A percentile compares a stretch with the other conserved stretches of the same genome.
These are phyloP conservation scores for Pyricularia sp. DNA, from an alignment of 2,329 filamentous ascomycete genomes.

Conservation along the genomic window DNA sequence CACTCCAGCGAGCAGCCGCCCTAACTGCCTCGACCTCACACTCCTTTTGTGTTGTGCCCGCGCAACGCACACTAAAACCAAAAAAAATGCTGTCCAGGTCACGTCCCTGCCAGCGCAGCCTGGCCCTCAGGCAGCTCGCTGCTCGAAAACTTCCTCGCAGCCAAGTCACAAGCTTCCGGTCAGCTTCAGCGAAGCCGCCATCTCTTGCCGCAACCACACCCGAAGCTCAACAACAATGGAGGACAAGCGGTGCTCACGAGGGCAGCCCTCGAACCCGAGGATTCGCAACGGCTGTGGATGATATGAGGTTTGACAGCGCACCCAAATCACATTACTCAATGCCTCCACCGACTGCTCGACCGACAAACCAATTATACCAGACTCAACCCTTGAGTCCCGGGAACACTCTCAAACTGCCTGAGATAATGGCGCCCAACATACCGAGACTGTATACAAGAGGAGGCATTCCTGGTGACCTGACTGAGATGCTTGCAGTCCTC, in stretches of 20 bases:
- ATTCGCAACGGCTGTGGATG: conserved; percentile 25
- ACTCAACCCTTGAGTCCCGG: background rate
- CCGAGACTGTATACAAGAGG: conserved; percentile 21
- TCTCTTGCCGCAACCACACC: conserved; percentile 12
- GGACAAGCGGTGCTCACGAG: conserved; percentile 13
- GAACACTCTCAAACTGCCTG: background rate
- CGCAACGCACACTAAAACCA: background rate
- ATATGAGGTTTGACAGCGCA: conserved; percentile 13
- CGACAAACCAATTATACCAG: background rate
- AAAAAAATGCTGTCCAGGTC: conserved; percentile 23
- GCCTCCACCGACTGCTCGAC: too few relatives aligned
- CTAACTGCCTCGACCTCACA: background rate
- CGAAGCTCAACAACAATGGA: conserved; percentile 16
- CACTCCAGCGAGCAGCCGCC: background rate
- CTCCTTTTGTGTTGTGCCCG: background rate
- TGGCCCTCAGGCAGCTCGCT: conserved; percentile 17
- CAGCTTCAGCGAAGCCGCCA: background rate
- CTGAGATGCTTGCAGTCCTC: conserved; percentile 70
- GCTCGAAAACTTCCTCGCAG: conserved; percentile 5
- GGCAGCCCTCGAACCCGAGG: conserved; percentile 17
- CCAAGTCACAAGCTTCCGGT: background rate
- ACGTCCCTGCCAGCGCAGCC: conserved; percentile 15
- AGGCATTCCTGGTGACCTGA: conserved; percentile 50
- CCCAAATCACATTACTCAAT: conserved; percentile 18
- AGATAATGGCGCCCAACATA: conserved; percentile 19